phyloP scores from a whole-genome alignment of 306 rosid genomes.

The Erythrophleum fordii region DNA sequence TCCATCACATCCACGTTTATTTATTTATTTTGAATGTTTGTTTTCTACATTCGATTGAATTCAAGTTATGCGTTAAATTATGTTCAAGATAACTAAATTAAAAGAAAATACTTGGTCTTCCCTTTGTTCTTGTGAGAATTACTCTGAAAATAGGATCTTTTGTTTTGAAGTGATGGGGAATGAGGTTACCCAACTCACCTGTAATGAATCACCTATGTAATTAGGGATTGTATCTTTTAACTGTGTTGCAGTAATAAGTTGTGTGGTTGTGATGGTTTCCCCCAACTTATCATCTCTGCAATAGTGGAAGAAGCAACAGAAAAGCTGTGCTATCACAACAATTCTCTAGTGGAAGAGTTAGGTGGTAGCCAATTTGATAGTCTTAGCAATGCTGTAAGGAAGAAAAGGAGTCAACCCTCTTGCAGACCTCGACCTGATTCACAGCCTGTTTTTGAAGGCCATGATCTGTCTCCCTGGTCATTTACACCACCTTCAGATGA shows the following conservation, averaged over 20 bases:
- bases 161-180: constrained; percentile 18
- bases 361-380: constrained; percentile 45
- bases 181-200: background rate
- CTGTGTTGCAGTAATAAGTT: constrained; percentile 39
- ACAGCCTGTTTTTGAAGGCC: constrained; percentile 50
- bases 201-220: constrained; percentile 11
- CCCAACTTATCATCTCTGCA: constrained; percentile 19
- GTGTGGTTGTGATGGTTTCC: constrained; percentile 36
- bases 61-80: constrained; percentile 7
- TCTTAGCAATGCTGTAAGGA: constrained; percentile 57
- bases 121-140: constrained; percentile 3
- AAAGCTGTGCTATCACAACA: constrained; percentile 29
- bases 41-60: background rate
- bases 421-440: constrained; percentile 76
- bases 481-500: constrained; percentile 66
- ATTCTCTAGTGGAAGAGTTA: constrained; percentile 58
- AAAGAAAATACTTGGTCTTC: constrained; percentile 8
- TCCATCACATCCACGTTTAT: background rate
- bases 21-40: background rate
- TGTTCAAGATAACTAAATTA: background rate
- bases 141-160: constrained; percentile 3
- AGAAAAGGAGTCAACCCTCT: constrained; percentile 69
- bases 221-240: constrained; percentile 27
- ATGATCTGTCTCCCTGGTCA: constrained; percentile 54
- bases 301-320: constrained; percentile 36